phyloP scores from a whole-genome alignment of 495 filamentous ascomycete species.

The Pyronema domesticum region DNA sequence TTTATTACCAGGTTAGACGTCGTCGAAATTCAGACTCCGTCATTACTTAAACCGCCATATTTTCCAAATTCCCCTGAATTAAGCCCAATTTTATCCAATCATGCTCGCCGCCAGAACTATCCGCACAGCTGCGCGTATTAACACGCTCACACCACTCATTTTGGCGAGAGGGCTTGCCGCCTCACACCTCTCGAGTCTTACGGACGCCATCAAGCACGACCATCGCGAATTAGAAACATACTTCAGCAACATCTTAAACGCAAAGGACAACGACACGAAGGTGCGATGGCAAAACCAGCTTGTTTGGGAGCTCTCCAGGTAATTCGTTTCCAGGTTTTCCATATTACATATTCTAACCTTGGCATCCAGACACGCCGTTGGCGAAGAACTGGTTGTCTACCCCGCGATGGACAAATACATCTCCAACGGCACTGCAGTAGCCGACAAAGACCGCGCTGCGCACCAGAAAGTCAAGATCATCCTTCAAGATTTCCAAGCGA shows the following conservation, averaged over 20 bases:
- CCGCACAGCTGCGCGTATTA: no score
- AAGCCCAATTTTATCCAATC: not conserved
- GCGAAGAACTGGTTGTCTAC: slow-evolving; percentile 48
- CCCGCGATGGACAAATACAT: slow-evolving; percentile 46
- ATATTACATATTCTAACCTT: not conserved
- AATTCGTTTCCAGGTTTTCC: slow-evolving; percentile 35
- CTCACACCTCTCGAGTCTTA: slow-evolving; percentile 24
- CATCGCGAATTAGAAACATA: slow-evolving; percentile 43
- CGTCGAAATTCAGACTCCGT: no score
- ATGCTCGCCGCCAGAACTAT: no score
- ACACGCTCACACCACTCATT: not conserved
- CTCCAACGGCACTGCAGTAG: slow-evolving; percentile 32
- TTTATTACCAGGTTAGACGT: no score
- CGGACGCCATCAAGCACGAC: slow-evolving; percentile 42
- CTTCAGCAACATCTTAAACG: slow-evolving; percentile 38
- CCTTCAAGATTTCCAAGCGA: slow-evolving; percentile 42
- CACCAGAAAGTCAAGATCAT: slow-evolving; percentile 44
- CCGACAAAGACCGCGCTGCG: slow-evolving; percentile 41
- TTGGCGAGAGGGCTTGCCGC: not conserved
- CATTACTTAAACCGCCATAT: no score
- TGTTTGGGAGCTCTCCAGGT: slow-evolving; percentile 41
- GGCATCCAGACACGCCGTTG: slow-evolving; percentile 6
- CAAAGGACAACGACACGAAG: slow-evolving; percentile 33
- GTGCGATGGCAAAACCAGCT: slow-evolving; percentile 45
- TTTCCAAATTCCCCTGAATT: no score